Percentiles rank a stretch among this genome's conserved stretches.
These are phyloP conservation scores for Phytophthora megakarya DNA, from an alignment of 352 stramenopile genomes.

Conservation along the genomic window DNA sequence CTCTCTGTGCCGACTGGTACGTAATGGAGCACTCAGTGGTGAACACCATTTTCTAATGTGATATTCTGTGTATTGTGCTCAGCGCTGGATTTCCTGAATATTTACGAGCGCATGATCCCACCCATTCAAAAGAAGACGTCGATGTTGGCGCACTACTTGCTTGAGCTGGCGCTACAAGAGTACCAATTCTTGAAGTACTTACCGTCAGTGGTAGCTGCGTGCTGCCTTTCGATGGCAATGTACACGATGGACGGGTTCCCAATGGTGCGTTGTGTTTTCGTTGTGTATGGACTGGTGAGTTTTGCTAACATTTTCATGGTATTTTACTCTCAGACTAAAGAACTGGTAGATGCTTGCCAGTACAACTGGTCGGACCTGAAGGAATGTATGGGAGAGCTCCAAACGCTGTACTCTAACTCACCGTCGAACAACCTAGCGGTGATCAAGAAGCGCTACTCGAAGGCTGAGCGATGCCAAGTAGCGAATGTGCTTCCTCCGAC, in stretches of 20 bases:
- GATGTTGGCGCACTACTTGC: conserved; percentile 89
- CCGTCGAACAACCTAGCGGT: conserved; percentile 84
- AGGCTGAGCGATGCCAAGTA: conserved; percentile 82
- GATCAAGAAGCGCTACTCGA: conserved; percentile 91
- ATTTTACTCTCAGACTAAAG: conserved; percentile 58
- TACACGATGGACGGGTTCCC: conserved; percentile 82
- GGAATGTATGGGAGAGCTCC: conserved; percentile 82
- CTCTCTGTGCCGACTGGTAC: conserved; percentile 88
- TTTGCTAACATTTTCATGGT: not conserved
- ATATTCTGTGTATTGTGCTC: not conserved
- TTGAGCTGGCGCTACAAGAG: conserved; percentile 88
- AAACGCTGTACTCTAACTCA: conserved; percentile 81
- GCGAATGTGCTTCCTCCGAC: conserved; percentile 70
- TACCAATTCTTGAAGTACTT: conserved; percentile 88
- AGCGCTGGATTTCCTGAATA: conserved; percentile 90
- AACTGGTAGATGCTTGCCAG: conserved; percentile 78
- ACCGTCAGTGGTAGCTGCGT: conserved; percentile 84
- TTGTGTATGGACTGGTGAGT: not conserved
- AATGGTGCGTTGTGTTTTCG: conserved; percentile 53
- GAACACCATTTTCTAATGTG: not conserved
- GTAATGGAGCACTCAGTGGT: conserved; percentile 1
- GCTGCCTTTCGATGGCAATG: conserved; percentile 87
- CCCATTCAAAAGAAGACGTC: conserved; percentile 85
- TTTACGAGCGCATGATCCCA: conserved; percentile 88
- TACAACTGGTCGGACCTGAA: conserved; percentile 82